Conservation (phyloP, 768 basidiomycete genomes). For the Cystofilobasidium macerans region DNA sequence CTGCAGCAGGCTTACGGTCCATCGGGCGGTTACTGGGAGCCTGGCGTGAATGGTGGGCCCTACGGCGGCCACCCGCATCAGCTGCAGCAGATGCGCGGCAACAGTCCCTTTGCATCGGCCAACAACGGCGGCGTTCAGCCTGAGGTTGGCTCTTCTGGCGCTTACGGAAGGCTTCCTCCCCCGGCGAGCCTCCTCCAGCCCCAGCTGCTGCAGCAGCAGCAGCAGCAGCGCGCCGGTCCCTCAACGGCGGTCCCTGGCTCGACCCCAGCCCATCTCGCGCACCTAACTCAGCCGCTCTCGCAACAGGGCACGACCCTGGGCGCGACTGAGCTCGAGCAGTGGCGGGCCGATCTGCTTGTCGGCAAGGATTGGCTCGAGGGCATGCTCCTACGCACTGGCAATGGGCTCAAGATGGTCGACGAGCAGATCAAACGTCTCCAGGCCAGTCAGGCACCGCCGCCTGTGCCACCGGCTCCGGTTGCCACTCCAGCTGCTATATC, state of each 20-base stretch:
- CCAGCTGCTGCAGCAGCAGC: background rate
- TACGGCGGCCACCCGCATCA: background rate
- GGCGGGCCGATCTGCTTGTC: constrained; percentile 9
- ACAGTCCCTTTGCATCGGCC: background rate
- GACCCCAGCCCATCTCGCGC: background rate
- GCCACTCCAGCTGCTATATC: background rate
- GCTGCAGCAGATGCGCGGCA: background rate
- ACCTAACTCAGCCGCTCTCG: background rate
- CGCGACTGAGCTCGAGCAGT: constrained; percentile 10
- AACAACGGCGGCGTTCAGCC: background rate
- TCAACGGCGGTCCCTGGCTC: no score
- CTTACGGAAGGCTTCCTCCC: background rate
- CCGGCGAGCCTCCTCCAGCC: background rate
- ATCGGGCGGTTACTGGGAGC: background rate
- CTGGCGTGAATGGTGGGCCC: background rate
- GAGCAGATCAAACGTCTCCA: constrained; percentile 10
- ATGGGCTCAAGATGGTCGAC: constrained; percentile 1
- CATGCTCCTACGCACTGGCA: constrained; percentile 15
- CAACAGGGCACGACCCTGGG: background rate
- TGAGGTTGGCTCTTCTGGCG: background rate
- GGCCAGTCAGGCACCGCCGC: background rate
- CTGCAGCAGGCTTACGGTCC: background rate
- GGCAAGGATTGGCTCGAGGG: constrained; percentile 16
- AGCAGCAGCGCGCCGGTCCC: background rate
- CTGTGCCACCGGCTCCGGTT: background rate